A percentile compares a stretch with the other conserved stretches of the same genome.
phyloP scores from a whole-genome alignment of 2,329 filamentous ascomycete genomes.

The Apiospora rasikravindrae region DNA sequence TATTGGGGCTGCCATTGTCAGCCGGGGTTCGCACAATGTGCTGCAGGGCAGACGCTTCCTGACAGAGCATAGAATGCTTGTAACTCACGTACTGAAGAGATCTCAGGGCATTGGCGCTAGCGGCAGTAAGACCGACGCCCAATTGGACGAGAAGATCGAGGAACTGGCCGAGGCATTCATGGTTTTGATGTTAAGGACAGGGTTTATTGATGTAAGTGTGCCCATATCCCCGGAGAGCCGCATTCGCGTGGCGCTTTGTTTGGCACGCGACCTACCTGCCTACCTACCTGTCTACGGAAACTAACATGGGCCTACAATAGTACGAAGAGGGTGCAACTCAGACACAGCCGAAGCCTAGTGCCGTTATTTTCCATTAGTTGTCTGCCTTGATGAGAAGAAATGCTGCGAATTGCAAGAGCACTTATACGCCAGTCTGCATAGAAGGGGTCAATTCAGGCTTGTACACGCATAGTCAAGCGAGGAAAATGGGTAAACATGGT shows the following conservation, averaged over 20 bases:
- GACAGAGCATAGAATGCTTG: slow-evolving; percentile 79
- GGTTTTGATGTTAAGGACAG: slow-evolving; percentile 80
- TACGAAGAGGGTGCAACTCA: slow-evolving; percentile 5
- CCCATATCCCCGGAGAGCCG: slow-evolving; percentile 1
- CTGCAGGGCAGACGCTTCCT: slow-evolving; percentile 82
- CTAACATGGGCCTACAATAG: not conserved
- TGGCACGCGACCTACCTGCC: not conserved
- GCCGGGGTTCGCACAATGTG: slow-evolving; percentile 81
- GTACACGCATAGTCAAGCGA: slow-evolving; percentile 10
- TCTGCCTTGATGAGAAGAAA: not conserved
- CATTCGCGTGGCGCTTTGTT: not conserved
- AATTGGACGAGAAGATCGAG: slow-evolving; percentile 66
- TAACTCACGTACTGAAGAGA: slow-evolving; percentile 89
- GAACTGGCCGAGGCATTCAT: slow-evolving; percentile 87
- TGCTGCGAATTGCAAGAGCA: not conserved
- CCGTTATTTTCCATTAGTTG: slow-evolving; percentile 8
- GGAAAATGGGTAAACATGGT: not conserved
- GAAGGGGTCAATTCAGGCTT: not conserved
- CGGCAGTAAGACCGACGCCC: slow-evolving; percentile 41
- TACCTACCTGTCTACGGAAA: not conserved
- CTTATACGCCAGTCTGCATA: not conserved
- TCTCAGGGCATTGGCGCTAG: slow-evolving; percentile 75
- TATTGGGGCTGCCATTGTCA: slow-evolving; percentile 80
- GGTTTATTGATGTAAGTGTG: slow-evolving; percentile 54
- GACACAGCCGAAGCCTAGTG: slow-evolving; percentile 7